Conservation (phyloP, 805 yeast genomes). For the Saccharomycopsis sp. region DNA sequence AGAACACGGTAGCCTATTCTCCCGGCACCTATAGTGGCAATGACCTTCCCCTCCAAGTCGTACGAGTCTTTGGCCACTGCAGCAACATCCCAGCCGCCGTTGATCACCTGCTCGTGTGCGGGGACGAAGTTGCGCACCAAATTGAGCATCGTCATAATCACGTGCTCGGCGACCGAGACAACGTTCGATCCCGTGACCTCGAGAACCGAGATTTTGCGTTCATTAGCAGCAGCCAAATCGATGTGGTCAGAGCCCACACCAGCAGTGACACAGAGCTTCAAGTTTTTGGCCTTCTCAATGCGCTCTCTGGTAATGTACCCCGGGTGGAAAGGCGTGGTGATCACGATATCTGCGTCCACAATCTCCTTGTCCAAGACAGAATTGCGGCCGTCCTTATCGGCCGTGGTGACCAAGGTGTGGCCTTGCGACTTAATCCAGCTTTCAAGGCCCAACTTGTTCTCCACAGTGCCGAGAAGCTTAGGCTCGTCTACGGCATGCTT, state of each 20-base stretch:
- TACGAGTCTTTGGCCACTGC: slow-evolving; percentile 65
- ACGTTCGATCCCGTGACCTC: slow-evolving; percentile 84
- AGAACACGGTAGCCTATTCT: slow-evolving; percentile 73
- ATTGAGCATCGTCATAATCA: slow-evolving; percentile 61
- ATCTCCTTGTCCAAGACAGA: slow-evolving; percentile 58
- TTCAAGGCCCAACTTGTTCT: slow-evolving; percentile 69
- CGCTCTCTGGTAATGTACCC: slow-evolving; percentile 66
- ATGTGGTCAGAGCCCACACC: slow-evolving; percentile 84
- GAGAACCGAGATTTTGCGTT: slow-evolving; percentile 55
- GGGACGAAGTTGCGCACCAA: slow-evolving; percentile 74
- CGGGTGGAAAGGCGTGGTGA: slow-evolving; percentile 81
- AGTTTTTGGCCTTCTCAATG: slow-evolving; percentile 60
- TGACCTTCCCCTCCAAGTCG: slow-evolving; percentile 68
- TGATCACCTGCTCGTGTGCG: slow-evolving; percentile 60
- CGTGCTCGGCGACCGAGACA: slow-evolving; percentile 77
- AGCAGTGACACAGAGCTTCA: slow-evolving; percentile 67
- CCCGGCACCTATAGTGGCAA: slow-evolving; percentile 80
- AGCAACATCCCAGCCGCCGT: slow-evolving; percentile 71
- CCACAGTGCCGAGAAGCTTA: slow-evolving; percentile 60
- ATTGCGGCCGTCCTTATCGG: slow-evolving; percentile 58
- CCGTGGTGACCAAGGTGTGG: slow-evolving; percentile 58
- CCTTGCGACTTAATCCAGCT: slow-evolving; percentile 59
- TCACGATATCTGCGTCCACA: slow-evolving; percentile 67
- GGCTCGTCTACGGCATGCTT: slow-evolving; percentile 54
- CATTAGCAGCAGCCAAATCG: slow-evolving; percentile 63